Evolutionary conservation across 495 filamentous ascomycete genomes (phyloP).

Genomic region (Penicillium salamii): DNA sequence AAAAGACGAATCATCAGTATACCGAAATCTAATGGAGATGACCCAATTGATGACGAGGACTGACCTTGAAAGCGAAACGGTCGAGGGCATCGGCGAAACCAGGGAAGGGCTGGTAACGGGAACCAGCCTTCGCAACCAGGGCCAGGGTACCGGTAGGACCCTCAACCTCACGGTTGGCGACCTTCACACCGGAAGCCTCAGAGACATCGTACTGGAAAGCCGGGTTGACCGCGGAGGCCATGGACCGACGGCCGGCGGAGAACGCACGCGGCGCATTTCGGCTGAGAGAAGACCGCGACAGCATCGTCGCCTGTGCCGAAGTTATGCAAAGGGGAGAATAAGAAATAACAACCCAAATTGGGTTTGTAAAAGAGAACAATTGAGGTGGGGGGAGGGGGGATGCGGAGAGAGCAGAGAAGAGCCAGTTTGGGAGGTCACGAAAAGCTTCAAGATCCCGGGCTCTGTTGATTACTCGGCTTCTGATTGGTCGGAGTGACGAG

Average conservation of each 20-base stretch:
- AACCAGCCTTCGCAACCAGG: constrained; percentile 87
- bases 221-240: constrained; percentile 77
- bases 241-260: constrained; percentile 59
- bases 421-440: constrained; percentile 39
- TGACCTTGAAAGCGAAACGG: constrained; percentile 94
- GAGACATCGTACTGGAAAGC: constrained; percentile 85
- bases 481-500: constrained; percentile 43
- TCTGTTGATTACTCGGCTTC: constrained; percentile 37
- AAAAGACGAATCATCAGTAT: constrained; percentile 17
- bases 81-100: constrained; percentile 87
- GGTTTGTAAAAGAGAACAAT: constrained; percentile 40
- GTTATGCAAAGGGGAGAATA: constrained; percentile 28
- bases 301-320: constrained; percentile 65
- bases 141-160: constrained; percentile 88
- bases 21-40: neutral
- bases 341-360: constrained; percentile 31
- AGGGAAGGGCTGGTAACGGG: constrained; percentile 83
- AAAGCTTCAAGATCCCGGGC: constrained; percentile 51
- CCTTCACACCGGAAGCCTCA: constrained; percentile 82
- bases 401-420: constrained; percentile 27
- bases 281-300: constrained; percentile 76
- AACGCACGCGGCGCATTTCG: constrained; percentile 75
- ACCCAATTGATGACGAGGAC: constrained; percentile 34
- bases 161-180: constrained; percentile 80
- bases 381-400: constrained; percentile 29